A percentile compares a stretch with the other conserved stretches of the same genome.
phyloP scores from a whole-genome alignment of 2,329 filamentous ascomycete genomes.

The Didymella keratinophila region DNA sequence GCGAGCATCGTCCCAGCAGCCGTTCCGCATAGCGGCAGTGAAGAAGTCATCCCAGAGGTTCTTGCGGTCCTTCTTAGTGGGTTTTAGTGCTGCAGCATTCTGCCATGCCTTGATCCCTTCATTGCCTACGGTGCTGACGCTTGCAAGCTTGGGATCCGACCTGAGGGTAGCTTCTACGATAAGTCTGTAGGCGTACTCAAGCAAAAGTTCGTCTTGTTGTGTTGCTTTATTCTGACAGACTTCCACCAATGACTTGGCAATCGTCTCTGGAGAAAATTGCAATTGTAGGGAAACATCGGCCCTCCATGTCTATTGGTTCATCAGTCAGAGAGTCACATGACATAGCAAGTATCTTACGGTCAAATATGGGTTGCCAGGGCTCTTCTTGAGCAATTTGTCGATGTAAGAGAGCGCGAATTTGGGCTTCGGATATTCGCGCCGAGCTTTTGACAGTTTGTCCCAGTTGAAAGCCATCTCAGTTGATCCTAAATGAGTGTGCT shows the following conservation, averaged over 20 bases:
- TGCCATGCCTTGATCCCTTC: conserved; percentile 39
- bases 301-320: conserved; percentile 41
- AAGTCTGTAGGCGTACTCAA: conserved; percentile 40
- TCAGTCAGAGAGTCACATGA: conserved; percentile 11
- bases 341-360: conserved; percentile 25
- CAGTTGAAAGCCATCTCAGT: conserved; percentile 46
- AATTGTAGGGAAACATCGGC: conserved; percentile 36
- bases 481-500: conserved; percentile 6
- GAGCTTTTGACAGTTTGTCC: conserved; percentile 45
- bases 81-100: conserved; percentile 37
- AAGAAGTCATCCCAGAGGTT: conserved; percentile 42
- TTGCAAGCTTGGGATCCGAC: conserved; percentile 1
- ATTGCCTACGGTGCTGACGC: conserved; percentile 29
- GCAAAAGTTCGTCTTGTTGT: conserved; percentile 35
- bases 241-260: conserved; percentile 24
- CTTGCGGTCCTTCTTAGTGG: conserved; percentile 33
- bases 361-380: conserved; percentile 48
- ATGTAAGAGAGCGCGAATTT: conserved; percentile 47
- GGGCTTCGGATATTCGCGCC: conserved; percentile 44
- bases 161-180: conserved; percentile 32
- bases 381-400: conserved; percentile 47
- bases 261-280: conserved; percentile 20
- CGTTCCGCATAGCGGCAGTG: conserved; percentile 36
- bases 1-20: conserved; percentile 48
- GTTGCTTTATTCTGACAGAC: conserved; percentile 35